Evolutionary conservation across 2,329 filamentous ascomycete species (phyloP).

Genomic region (Drechslera avenae): DNA sequence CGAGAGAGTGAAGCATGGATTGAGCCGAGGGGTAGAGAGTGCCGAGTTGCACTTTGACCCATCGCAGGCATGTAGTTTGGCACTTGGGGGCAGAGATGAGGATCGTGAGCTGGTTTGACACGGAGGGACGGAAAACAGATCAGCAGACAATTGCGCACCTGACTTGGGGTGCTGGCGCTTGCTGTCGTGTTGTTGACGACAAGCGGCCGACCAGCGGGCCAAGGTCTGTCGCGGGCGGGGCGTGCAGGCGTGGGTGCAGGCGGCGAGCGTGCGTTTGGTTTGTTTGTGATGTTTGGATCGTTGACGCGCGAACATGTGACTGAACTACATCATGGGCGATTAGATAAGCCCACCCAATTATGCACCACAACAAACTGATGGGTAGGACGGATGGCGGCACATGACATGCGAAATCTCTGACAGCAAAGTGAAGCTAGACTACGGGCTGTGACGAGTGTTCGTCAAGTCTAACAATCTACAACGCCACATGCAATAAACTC

Average conservation of each 20-base stretch:
- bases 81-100: constrained; percentile 3
- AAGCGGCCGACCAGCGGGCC: constrained; percentile 28
- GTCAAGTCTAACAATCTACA: neutral
- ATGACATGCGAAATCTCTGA: too few species aligned
- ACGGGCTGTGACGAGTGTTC: neutral
- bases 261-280: too few species aligned
- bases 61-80: constrained; percentile 6
- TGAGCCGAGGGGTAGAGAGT: constrained; percentile 11
- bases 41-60: neutral
- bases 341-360: constrained; percentile 14
- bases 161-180: constrained; percentile 33
- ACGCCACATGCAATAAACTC: neutral
- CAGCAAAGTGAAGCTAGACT: neutral
- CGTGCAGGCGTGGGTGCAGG: too few species aligned
- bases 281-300: constrained; percentile 42
- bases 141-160: constrained; percentile 31
- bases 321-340: neutral
- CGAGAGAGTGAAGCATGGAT: constrained; percentile 10
- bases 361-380: neutral
- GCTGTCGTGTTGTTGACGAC: constrained; percentile 31
- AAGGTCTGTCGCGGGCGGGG: constrained; percentile 14
- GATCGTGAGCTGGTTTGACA: constrained; percentile 17
- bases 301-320: constrained; percentile 20
- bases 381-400: too few species aligned
- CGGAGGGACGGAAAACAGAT: constrained; percentile 6